phyloP scores from a whole-genome alignment of 2,329 filamentous ascomycete species.

The Rhynchosporium agropyri region DNA sequence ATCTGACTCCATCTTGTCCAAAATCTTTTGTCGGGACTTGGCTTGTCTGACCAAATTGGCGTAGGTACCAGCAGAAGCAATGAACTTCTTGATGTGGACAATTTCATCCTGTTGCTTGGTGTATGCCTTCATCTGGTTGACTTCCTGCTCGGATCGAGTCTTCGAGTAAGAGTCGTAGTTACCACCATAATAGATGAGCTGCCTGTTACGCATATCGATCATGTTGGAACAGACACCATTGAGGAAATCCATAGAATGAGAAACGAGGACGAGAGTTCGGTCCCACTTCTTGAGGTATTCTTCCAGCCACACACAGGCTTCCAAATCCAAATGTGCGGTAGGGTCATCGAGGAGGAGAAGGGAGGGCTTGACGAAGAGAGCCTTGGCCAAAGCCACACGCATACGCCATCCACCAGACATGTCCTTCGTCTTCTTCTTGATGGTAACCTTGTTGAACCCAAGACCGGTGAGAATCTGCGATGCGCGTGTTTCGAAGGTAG shows the following conservation, averaged over 20 bases:
- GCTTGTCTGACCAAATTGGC: slow-evolving; percentile 98
- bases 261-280: slow-evolving; percentile 92
- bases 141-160: slow-evolving; percentile 90
- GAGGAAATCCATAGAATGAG: slow-evolving; percentile 97
- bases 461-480: slow-evolving; percentile 98
- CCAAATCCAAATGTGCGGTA: slow-evolving; percentile 97
- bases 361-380: slow-evolving; percentile 96
- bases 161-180: slow-evolving; percentile 99
- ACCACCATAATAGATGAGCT: slow-evolving; percentile 97
- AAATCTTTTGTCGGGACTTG: slow-evolving; percentile 99
- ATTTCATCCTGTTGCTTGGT: slow-evolving; percentile 99
- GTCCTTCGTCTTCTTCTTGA: slow-evolving; percentile 99
- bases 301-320: slow-evolving; percentile 99
- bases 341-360: slow-evolving; percentile 96
- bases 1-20: slow-evolving; percentile 99
- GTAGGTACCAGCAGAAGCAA: slow-evolving; percentile 98
- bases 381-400: slow-evolving; percentile 97
- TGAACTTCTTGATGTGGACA: slow-evolving; percentile 99
- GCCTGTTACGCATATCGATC: slow-evolving; percentile 93
- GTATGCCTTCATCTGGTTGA: slow-evolving; percentile 99
- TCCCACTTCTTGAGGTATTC: slow-evolving; percentile 99
- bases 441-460: slow-evolving; percentile 97
- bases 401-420: slow-evolving; percentile 99
- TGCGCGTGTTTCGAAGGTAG: slow-evolving; percentile 92
- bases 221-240: slow-evolving; percentile 98